phyloP scores from a whole-genome alignment of 768 basidiomycete species.

The Boletales sp. region DNA sequence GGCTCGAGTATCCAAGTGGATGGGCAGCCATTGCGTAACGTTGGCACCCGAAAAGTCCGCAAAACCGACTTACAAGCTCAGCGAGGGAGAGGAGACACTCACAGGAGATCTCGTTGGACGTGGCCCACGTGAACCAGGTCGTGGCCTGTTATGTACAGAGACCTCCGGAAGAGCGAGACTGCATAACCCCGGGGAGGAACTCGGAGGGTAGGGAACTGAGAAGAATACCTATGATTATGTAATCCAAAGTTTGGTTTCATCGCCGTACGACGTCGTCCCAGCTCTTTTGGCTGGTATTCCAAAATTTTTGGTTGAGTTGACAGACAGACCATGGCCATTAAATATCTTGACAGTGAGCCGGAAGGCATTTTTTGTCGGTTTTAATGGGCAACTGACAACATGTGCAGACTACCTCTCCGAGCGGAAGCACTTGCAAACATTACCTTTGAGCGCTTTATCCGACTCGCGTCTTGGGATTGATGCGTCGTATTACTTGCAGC shows the following conservation, averaged over 20 bases:
- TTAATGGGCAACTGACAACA: not conserved
- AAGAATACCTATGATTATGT: constrained; percentile 22
- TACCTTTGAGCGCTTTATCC: constrained; percentile 74
- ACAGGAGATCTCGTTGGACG: too few species aligned
- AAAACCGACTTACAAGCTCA: too few species aligned
- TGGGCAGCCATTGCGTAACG: constrained; percentile 2
- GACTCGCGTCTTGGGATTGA: constrained; percentile 97
- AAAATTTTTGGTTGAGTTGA: not conserved
- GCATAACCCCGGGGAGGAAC: too few species aligned
- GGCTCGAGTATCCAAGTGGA: constrained; percentile 3
- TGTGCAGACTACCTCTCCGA: constrained; percentile 74
- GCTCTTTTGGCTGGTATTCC: constrained; percentile 1
- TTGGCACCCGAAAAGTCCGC: constrained; percentile 3
- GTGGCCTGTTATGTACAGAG: constrained; percentile 12
- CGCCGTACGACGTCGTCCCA: constrained; percentile 22
- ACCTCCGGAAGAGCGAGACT: too few species aligned
- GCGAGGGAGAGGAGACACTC: too few species aligned
- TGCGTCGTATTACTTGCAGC: constrained; percentile 84
- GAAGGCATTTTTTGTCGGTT: not conserved
- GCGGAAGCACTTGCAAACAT: constrained; percentile 83
- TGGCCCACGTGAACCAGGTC: constrained; percentile 3
- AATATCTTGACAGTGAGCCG: constrained; percentile 73
- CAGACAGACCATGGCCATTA: constrained; percentile 63
- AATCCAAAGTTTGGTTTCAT: constrained; percentile 18
- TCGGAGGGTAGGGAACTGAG: too few species aligned